Evolutionary conservation across 2,329 filamentous ascomycete species (phyloP).

Genomic region (Pyrenophora seminiperda): DNA sequence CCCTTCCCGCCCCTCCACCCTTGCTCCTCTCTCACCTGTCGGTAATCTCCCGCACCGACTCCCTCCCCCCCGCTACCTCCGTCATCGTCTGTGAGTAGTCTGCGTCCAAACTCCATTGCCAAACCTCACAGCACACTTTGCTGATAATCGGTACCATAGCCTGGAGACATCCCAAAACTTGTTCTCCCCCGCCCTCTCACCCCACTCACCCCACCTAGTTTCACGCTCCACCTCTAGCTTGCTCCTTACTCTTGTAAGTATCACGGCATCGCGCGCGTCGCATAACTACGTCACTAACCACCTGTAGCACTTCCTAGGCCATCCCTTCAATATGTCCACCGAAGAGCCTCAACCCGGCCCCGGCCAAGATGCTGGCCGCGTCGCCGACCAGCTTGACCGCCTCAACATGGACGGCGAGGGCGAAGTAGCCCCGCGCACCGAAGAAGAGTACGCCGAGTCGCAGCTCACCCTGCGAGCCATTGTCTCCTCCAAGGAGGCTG

Average conservation of each 20-base stretch:
- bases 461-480: conserved; percentile 95
- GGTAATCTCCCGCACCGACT: conserved; percentile 35
- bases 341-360: conserved; percentile 45
- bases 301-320: conserved; percentile 34
- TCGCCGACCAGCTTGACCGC: conserved; percentile 51
- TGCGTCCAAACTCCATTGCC: conserved; percentile 18
- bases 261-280: conserved; percentile 19
- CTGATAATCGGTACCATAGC: conserved; percentile 29
- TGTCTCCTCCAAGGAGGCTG: conserved; percentile 97
- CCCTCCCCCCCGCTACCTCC: conserved; percentile 45
- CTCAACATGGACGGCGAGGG: conserved; percentile 56
- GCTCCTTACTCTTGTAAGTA: conserved; percentile 25
- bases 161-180: conserved; percentile 6
- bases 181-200: conserved; percentile 12
- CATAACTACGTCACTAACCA: conserved; percentile 38
- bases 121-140: conserved; percentile 29
- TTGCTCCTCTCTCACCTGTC: conserved; percentile 21
- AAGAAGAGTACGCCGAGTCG: conserved; percentile 93
- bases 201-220: conserved; percentile 10
- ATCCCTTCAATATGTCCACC: conserved; percentile 51
- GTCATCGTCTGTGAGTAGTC: conserved; percentile 39
- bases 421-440: conserved; percentile 83
- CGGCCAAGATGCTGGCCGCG: conserved; percentile 43
- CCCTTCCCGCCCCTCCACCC: conserved; percentile 24
- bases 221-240: conserved; percentile 8